A percentile compares a stretch with the other conserved stretches of the same genome.
These are phyloP conservation scores for Penicillium mononematosum DNA, from an alignment of 495 filamentous ascomycete genomes.

Conservation along the genomic window DNA sequence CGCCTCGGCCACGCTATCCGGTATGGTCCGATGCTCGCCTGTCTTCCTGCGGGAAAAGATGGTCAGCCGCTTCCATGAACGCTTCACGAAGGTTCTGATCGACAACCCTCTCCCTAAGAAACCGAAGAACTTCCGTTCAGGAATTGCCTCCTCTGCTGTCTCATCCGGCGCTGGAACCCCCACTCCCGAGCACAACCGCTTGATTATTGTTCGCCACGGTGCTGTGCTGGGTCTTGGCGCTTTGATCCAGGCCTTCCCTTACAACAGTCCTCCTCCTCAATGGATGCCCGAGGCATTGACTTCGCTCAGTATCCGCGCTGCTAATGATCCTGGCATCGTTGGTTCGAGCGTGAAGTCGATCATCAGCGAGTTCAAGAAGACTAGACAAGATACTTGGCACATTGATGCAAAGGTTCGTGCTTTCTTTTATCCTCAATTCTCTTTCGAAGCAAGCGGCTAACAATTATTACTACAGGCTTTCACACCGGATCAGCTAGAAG, in stretches of 20 bases:
- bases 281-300: constrained; percentile 96
- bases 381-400: constrained; percentile 97
- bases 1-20: constrained; percentile 84
- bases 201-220: constrained; percentile 80
- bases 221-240: constrained; percentile 91
- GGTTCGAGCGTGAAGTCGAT: constrained; percentile 97
- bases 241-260: constrained; percentile 94
- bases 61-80: constrained; percentile 68
- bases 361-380: constrained; percentile 98
- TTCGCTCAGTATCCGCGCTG: constrained; percentile 77
- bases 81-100: constrained; percentile 73
- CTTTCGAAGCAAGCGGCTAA: constrained; percentile 26
- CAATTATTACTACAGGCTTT: constrained; percentile 64
- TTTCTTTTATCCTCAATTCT: not conserved
- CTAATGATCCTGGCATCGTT: constrained; percentile 86
- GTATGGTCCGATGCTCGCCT: constrained; percentile 99
- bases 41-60: constrained; percentile 70
- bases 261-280: constrained; percentile 81
- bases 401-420: constrained; percentile 86
- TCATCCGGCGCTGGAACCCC: constrained; percentile 67
- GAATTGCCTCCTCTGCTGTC: constrained; percentile 35
- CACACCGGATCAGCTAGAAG: constrained; percentile 85
- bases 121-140: constrained; percentile 41
- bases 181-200: constrained; percentile 78
- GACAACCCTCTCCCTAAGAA: constrained; percentile 86